Conservation (phyloP, 1,284 basidiomycete genomes). For the Apiotrichum porosum region DNA sequence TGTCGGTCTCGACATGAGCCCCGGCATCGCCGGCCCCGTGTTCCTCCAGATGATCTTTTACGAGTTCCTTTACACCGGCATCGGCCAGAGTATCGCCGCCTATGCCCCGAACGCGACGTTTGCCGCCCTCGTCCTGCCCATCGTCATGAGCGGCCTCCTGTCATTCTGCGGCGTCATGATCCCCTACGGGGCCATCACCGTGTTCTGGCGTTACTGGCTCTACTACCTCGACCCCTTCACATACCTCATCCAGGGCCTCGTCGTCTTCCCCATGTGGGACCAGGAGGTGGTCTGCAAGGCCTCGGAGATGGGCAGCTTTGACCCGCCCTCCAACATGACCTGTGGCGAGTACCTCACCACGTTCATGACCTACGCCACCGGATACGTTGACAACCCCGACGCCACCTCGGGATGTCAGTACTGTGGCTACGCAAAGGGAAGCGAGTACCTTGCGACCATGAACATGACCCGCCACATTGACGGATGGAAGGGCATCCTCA, state of each 20-base stretch:
- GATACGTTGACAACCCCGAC: constrained; percentile 33
- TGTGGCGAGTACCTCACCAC: constrained; percentile 34
- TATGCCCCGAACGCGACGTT: constrained; percentile 39
- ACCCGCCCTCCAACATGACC: constrained; percentile 39
- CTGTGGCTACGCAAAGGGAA: constrained; percentile 33
- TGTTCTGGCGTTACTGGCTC: constrained; percentile 36
- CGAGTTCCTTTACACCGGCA: constrained; percentile 47
- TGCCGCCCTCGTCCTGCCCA: constrained; percentile 28
- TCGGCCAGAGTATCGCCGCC: constrained; percentile 33
- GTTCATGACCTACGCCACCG: constrained; percentile 23
- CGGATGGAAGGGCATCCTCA: constrained; percentile 37
- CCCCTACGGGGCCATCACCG: constrained; percentile 29
- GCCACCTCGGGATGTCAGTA: constrained; percentile 34
- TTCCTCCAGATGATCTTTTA: constrained; percentile 46
- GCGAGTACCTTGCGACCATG: constrained; percentile 34
- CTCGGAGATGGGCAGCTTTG: constrained; percentile 37
- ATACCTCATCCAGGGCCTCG: constrained; percentile 35
- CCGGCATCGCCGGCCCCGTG: constrained; percentile 22
- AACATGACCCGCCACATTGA: constrained; percentile 28
- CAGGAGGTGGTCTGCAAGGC: constrained; percentile 31
- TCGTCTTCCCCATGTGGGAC: constrained; percentile 30
- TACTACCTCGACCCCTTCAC: constrained; percentile 41
- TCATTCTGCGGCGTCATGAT: constrained; percentile 34
- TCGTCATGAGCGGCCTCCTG: constrained; percentile 20
- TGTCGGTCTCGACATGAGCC: constrained; percentile 3